Percentiles rank a stretch among this genome's conserved stretches.
Conservation (phyloP, 1,139 yeast genomes). For the Saccharomyces uvarum region DNA sequence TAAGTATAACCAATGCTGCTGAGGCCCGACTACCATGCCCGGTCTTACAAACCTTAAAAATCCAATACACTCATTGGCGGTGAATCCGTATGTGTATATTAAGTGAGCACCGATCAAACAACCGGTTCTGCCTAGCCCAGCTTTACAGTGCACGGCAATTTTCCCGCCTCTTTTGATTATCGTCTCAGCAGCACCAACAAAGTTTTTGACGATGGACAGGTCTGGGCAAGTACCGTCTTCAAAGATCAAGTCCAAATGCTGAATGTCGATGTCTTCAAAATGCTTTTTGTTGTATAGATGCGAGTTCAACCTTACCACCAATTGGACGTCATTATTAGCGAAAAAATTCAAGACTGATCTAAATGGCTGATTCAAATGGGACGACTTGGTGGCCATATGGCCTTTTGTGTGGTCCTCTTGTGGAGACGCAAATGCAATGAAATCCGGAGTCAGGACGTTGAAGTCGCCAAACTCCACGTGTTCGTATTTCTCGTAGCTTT, state of each 20-base stretch:
- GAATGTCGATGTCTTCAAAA: slow-evolving; percentile 74
- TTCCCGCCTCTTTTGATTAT: slow-evolving; percentile 77
- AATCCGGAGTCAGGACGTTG: slow-evolving; percentile 83
- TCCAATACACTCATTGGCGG: slow-evolving; percentile 93
- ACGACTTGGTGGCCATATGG: slow-evolving; percentile 23
- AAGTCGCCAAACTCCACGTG: slow-evolving; percentile 96
- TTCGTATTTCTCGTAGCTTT: slow-evolving; percentile 89
- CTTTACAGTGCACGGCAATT: slow-evolving; percentile 96
- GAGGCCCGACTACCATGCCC: slow-evolving; percentile 99
- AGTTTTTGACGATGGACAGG: slow-evolving; percentile 81
- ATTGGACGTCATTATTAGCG: slow-evolving; percentile 61
- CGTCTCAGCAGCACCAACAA: slow-evolving; percentile 91
- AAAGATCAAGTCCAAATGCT: slow-evolving; percentile 89
- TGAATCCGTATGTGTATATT: slow-evolving; percentile 91
- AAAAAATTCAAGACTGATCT: slow-evolving; percentile 74
- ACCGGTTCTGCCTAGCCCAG: slow-evolving; percentile 96
- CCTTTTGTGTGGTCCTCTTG: slow-evolving; percentile 55
- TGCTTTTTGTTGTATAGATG: slow-evolving; percentile 80
- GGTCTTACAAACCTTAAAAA: slow-evolving; percentile 95
- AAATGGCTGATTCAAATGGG: slow-evolving; percentile 59
- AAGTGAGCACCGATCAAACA: slow-evolving; percentile 95
- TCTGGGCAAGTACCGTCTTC: slow-evolving; percentile 98
- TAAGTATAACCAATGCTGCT: slow-evolving; percentile 94
- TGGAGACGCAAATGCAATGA: slow-evolving; percentile 96
- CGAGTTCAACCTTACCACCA: slow-evolving; percentile 87